A percentile compares a stretch with the other conserved stretches of the same genome.
phyloP scores from a whole-genome alignment of 345 rosid genomes.

The Citrus sp. region DNA sequence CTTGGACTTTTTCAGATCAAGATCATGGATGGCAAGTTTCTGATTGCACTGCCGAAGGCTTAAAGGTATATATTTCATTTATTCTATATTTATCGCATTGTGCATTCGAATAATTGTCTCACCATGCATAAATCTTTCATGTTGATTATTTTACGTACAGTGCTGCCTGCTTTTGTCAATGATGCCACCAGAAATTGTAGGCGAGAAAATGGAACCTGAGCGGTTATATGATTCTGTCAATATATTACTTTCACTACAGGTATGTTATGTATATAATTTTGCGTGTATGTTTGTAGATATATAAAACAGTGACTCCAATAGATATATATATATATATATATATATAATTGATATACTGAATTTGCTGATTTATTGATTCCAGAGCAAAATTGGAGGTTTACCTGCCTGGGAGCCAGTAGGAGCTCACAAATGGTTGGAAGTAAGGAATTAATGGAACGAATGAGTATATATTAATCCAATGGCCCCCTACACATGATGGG shows the following conservation, averaged over 20 bases:
- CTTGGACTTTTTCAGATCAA: conserved; percentile 13
- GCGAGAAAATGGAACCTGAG: conserved; percentile 34
- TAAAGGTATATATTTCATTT: neutral
- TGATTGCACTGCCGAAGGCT: conserved; percentile 12
- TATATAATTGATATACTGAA: too few relatives aligned
- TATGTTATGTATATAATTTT: neutral
- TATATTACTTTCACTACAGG: conserved; percentile 38
- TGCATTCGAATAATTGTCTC: neutral
- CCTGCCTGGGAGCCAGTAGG: conserved; percentile 49
- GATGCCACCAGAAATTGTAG: conserved; percentile 31
- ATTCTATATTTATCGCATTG: too few relatives aligned
- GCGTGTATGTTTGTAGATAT: too few relatives aligned
- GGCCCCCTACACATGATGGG: too few relatives aligned
- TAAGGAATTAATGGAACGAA: conserved; percentile 8
- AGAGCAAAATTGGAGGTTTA: conserved; percentile 45
- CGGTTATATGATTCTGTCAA: conserved; percentile 41
- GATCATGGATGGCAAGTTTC: conserved; percentile 21
- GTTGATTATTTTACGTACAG: conserved; percentile 2
- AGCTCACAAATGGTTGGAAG: conserved; percentile 20
- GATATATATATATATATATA: too few relatives aligned
- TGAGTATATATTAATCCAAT: too few relatives aligned
- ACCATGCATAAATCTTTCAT: neutral
- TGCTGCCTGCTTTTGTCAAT: conserved; percentile 36
- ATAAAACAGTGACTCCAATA: too few relatives aligned
- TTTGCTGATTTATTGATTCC: neutral